Evolutionary conservation across 2,329 filamentous ascomycete species (phyloP), one percentile per base, ranked within the genome.

Genomic region (Ophiostoma montium): DNA sequence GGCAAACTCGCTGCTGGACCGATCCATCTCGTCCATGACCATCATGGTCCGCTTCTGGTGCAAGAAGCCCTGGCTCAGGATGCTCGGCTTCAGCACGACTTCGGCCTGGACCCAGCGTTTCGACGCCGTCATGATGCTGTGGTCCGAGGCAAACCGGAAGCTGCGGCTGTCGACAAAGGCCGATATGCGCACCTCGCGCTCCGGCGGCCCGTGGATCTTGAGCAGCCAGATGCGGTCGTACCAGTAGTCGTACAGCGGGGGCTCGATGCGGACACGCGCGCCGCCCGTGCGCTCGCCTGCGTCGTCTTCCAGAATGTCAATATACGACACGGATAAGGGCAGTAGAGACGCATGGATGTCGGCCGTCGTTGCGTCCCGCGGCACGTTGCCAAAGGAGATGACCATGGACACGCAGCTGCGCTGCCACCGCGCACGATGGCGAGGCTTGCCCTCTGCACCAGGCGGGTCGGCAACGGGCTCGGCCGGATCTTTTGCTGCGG

Each of bases 41-140:
- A 80, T 74, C 70, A 88, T 78, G 0, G 67, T 66, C 3, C 63
- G 65, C 5, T 74, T 70, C 1, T 70, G 63, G 1, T 71, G 56
- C 63, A 78, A 70, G 36, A 78, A 67, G 0, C 85, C 84, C 55
- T 88, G 82, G 16, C 78, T 71, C 2, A 88, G 57, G 0, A 64
- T 65, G 1, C 60, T 56, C 3, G 73, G 66, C 1, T 61, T 57
- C 2, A 79, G 54, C 15, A 59, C 66, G 61, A 74, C 62, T 18
- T 58, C 59, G 19, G 59, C 52, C 1, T 63, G 61, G 39, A 54
- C 51, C 38, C 43, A 47, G 31, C 42, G 48, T 12, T 49, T 41
- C 13, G 55, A 43, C 1, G 57, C 54, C 10, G 53, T 56, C 36
- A 46, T 23, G 18, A 52, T 53, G 18, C 38, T 46, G 12, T 52